Percentiles rank a stretch among this genome's conserved stretches.
Evolutionary conservation across 495 filamentous ascomycete species (phyloP).

Genomic region (Lichina pygmaea): DNA sequence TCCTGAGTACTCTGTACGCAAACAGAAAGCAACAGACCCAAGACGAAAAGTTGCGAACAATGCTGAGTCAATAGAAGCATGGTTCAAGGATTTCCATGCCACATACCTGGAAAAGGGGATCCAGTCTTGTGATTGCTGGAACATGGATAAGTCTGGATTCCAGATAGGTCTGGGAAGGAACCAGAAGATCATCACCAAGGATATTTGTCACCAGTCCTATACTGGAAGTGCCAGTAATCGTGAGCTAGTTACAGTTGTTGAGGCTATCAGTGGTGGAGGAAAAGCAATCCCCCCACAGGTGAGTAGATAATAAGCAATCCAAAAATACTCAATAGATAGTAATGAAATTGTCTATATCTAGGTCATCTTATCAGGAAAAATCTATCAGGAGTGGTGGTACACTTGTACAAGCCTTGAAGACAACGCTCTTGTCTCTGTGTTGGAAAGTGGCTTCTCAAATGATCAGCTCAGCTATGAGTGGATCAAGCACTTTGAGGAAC

Average conservation of each 20-base stretch:
- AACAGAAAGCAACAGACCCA: conserved; percentile 2
- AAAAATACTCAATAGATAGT: too few species aligned
- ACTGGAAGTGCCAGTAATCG: background rate
- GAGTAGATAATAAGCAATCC: background rate
- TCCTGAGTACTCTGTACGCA: conserved; percentile 4
- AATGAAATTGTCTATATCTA: too few species aligned
- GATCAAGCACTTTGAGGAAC: background rate
- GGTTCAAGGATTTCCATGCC: conserved; percentile 3
- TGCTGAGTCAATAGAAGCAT: background rate
- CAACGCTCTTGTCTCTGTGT: background rate
- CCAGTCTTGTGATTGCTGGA: conserved; percentile 4
- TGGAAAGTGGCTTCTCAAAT: background rate
- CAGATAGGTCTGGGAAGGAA: conserved; percentile 5
- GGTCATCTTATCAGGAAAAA: background rate
- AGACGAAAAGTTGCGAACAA: conserved; percentile 1
- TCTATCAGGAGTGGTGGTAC: background rate
- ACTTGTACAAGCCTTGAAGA: background rate
- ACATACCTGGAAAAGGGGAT: conserved; percentile 2
- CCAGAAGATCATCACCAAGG: conserved; percentile 7
- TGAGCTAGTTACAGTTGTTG: conserved; percentile 1
- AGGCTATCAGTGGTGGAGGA: conserved; percentile 1
- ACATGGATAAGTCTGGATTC: conserved; percentile 9
- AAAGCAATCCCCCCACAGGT: background rate
- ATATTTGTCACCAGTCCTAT: background rate
- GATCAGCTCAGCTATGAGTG: background rate